phyloP scores from a whole-genome alignment of 495 filamentous ascomycete genomes.

The Tetracladium marchalianum region DNA sequence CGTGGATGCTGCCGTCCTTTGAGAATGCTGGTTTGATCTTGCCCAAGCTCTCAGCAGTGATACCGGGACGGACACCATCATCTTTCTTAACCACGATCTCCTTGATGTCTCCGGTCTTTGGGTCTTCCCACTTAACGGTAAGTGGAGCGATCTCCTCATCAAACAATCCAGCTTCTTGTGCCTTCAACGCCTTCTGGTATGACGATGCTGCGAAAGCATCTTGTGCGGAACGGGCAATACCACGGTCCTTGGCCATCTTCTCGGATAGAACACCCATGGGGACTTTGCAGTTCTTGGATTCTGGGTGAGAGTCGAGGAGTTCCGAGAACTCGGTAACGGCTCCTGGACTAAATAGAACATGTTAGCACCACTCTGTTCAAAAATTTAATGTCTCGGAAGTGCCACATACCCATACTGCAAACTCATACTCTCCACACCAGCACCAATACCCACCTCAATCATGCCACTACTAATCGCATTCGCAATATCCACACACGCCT shows the following conservation, averaged over 20 bases:
- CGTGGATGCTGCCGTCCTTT: conserved; percentile 88
- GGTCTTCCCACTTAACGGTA: conserved; percentile 74
- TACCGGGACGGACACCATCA: conserved; percentile 78
- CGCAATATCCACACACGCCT: conserved; percentile 86
- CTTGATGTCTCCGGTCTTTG: conserved; percentile 82
- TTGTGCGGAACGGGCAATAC: conserved; percentile 61
- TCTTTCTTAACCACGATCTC: conserved; percentile 75
- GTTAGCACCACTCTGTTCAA: background rate
- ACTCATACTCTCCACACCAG: conserved; percentile 97
- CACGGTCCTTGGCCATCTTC: conserved; percentile 81
- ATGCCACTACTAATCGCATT: conserved; percentile 80
- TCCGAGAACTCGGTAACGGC: conserved; percentile 94
- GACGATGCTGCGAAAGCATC: conserved; percentile 84
- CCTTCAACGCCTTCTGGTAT: conserved; percentile 80
- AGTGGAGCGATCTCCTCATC: conserved; percentile 86
- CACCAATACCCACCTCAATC: conserved; percentile 93
- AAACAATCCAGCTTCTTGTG: conserved; percentile 84
- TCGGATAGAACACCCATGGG: conserved; percentile 95
- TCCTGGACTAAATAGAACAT: conserved; percentile 43
- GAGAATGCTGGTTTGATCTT: conserved; percentile 91
- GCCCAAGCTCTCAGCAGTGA: conserved; percentile 73
- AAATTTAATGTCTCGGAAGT: background rate
- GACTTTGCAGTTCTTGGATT: conserved; percentile 93
- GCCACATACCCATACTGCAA: conserved; percentile 69
- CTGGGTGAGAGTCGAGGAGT: conserved; percentile 71